Percentiles rank a stretch among this genome's conserved stretches.
Evolutionary conservation across 768 basidiomycete genomes (phyloP).

Genomic region (Paxillus involutus): DNA sequence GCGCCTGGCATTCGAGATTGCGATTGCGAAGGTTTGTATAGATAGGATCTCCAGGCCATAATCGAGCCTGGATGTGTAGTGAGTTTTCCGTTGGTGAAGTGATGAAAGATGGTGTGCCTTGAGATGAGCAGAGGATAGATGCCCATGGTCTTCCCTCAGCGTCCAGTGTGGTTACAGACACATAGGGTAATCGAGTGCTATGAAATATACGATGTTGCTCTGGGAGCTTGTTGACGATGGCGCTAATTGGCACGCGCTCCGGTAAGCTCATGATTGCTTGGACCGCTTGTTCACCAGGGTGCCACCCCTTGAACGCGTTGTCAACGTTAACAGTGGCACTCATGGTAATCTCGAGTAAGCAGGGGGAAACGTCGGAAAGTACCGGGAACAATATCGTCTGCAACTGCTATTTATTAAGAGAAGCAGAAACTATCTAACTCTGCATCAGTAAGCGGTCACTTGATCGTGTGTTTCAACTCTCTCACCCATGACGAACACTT

Average conservation of each 20-base stretch:
- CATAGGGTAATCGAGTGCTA: constrained; percentile 26
- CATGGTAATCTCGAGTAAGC: background rate
- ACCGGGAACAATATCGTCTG: background rate
- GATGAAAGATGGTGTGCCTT: constrained; percentile 29
- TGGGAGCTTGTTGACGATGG: constrained; percentile 24
- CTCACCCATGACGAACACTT: background rate
- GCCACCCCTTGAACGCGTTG: constrained; percentile 41
- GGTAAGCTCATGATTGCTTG: constrained; percentile 26
- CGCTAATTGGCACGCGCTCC: constrained; percentile 21
- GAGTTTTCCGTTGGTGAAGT: constrained; percentile 20
- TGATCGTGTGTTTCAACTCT: background rate
- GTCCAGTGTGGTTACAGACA: constrained; percentile 34
- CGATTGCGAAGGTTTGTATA: constrained; percentile 30
- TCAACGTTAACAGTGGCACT: background rate
- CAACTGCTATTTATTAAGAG: background rate
- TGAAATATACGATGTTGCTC: constrained; percentile 35
- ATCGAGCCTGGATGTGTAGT: constrained; percentile 20
- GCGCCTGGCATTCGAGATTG: background rate
- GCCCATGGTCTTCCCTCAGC: constrained; percentile 32
- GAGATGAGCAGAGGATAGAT: constrained; percentile 28
- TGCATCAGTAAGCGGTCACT: background rate
- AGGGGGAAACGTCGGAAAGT: background rate
- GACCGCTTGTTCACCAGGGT: constrained; percentile 32
- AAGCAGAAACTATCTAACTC: background rate
- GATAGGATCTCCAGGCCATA: constrained; percentile 55